These are phyloP conservation scores for Raphanus sativus DNA, from an alignment of 345 rosid species.

Conservation along the genomic window DNA sequence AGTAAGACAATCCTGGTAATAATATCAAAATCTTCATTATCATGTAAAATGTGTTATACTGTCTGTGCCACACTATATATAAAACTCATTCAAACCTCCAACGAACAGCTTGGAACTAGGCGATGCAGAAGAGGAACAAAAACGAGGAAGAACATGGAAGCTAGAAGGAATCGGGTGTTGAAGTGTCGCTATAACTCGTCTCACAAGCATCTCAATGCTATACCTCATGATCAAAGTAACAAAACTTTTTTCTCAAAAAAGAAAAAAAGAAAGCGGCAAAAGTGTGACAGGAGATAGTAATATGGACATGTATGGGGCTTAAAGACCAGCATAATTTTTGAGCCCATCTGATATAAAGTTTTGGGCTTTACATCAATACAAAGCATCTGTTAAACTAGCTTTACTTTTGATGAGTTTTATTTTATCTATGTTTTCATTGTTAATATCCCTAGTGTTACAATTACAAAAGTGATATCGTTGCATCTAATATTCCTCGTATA, in stretches of 20 bases:
- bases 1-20: slow-evolving; percentile 68
- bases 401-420: no score
- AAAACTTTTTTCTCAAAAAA: no score
- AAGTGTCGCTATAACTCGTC: not conserved
- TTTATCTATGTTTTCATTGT: not conserved
- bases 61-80: not conserved
- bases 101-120: not conserved
- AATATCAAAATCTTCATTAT: not conserved
- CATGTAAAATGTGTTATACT: not conserved
- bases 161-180: not conserved
- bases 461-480: not conserved
- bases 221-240: not conserved
- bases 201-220: not conserved
- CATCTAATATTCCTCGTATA: not conserved
- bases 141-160: not conserved
- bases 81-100: not conserved
- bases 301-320: no score
- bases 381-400: no score
- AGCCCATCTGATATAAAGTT: not conserved
- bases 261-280: no score
- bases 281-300: no score
- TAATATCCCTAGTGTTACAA: not conserved
- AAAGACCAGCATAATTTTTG: not conserved
- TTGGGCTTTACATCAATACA: not conserved
- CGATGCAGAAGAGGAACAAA: not conserved